Percentiles rank a stretch among this genome's conserved stretches.
phyloP scores from a whole-genome alignment of 495 filamentous ascomycete species.

The Schizothecium vesticola region DNA sequence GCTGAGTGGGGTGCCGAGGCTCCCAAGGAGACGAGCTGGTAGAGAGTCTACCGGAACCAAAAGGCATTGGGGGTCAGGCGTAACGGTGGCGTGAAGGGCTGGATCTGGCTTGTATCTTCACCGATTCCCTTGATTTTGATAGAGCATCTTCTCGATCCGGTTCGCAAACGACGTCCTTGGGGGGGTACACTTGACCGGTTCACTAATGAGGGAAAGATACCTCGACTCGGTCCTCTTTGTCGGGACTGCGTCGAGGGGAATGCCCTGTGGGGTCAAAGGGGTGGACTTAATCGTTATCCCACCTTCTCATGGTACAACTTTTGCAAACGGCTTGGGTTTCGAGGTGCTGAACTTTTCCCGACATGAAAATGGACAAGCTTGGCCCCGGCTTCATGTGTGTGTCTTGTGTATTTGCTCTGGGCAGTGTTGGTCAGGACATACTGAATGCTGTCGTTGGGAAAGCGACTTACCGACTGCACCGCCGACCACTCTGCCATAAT shows the following conservation, averaged over 20 bases:
- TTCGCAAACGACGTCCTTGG: constrained; percentile 21
- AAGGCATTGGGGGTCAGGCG: constrained; percentile 26
- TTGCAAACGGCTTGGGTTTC: constrained; percentile 8
- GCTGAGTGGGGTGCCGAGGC: constrained; percentile 67
- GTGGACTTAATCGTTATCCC: constrained; percentile 52
- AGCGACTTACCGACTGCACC: too few species aligned
- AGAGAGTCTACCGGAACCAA: constrained; percentile 29
- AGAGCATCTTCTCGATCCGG: constrained; percentile 17
- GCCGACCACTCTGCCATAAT: too few species aligned
- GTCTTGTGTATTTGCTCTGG: background rate
- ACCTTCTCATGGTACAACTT: constrained; percentile 29
- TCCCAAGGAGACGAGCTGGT: constrained; percentile 59
- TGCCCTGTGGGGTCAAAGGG: constrained; percentile 75
- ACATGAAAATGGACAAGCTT: constrained; percentile 13
- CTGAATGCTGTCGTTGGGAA: too few species aligned
- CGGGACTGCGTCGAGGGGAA: constrained; percentile 59
- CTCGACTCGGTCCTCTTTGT: constrained; percentile 41
- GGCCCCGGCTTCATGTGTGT: constrained; percentile 1
- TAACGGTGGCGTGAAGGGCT: constrained; percentile 22
- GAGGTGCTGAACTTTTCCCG: constrained; percentile 9
- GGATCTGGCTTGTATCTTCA: constrained; percentile 20
- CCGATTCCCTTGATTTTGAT: constrained; percentile 19
- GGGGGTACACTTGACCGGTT: constrained; percentile 49
- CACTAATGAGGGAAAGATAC: constrained; percentile 99
- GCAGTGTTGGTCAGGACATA: background rate